A percentile compares a stretch with the other conserved stretches of the same genome.
phyloP scores from a whole-genome alignment of 2,329 filamentous ascomycete genomes.

The Colletotrichum lupini region DNA sequence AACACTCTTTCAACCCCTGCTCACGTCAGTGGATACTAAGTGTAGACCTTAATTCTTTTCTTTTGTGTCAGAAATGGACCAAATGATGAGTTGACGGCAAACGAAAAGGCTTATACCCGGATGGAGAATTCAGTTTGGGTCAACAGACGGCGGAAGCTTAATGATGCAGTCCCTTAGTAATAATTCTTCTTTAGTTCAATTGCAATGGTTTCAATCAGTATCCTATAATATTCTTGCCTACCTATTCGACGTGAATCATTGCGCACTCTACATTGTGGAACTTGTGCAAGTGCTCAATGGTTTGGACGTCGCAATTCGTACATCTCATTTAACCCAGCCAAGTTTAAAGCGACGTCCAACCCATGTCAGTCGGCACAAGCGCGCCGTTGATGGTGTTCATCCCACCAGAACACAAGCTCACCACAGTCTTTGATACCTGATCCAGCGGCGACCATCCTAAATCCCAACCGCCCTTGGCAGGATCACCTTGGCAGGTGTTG shows the following conservation, averaged over 20 bases:
- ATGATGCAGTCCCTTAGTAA: conserved; percentile 23
- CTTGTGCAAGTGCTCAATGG: too few species aligned
- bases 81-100: conserved; percentile 18
- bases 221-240: too few species aligned
- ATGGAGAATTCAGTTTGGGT: conserved; percentile 7
- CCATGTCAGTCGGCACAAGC: conserved; percentile 23
- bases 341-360: conserved; percentile 19
- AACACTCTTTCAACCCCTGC: conserved; percentile 17
- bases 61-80: conserved; percentile 17
- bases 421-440: conserved; percentile 24
- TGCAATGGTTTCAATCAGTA: background rate
- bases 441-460: conserved; percentile 22
- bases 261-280: too few species aligned
- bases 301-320: too few species aligned
- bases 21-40: conserved; percentile 23
- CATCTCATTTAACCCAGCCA: too few species aligned
- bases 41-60: background rate
- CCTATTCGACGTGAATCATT: too few species aligned
- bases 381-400: conserved; percentile 31
- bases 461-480: conserved; percentile 12
- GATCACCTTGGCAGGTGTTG: conserved; percentile 10
- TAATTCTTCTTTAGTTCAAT: conserved; percentile 16
- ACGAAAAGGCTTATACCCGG: conserved; percentile 35
- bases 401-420: conserved; percentile 16
- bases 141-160: background rate